Evolutionary conservation across 2,329 filamentous ascomycete species (phyloP).

Genomic region (Nothophoma quercina): DNA sequence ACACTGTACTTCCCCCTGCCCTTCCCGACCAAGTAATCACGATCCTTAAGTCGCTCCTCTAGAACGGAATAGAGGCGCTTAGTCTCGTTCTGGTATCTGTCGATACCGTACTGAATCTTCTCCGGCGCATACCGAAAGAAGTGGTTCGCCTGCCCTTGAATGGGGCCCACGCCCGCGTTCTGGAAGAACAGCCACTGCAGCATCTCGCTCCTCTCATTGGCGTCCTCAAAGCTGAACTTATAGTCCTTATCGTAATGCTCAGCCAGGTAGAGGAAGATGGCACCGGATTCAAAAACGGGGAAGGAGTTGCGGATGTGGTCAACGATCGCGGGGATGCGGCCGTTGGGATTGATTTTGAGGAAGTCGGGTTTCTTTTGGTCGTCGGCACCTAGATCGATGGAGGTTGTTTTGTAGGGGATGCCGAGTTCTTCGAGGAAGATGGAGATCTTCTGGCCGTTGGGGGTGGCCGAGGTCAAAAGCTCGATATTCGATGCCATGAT

Average conservation of each 20-base stretch:
- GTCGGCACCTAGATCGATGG: slow-evolving; percentile 71
- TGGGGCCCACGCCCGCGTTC: slow-evolving; percentile 78
- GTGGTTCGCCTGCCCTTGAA: slow-evolving; percentile 80
- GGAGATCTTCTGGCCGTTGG: slow-evolving; percentile 86
- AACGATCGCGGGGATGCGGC: slow-evolving; percentile 83
- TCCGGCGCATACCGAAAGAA: slow-evolving; percentile 82
- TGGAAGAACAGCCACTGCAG: slow-evolving; percentile 75
- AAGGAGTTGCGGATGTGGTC: slow-evolving; percentile 74
- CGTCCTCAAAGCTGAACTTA: slow-evolving; percentile 79
- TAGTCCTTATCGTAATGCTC: slow-evolving; percentile 80
- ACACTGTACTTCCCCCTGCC: slow-evolving; percentile 62
- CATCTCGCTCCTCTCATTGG: slow-evolving; percentile 77
- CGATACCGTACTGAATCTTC: slow-evolving; percentile 79
- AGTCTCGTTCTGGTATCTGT: slow-evolving; percentile 82
- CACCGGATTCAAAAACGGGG: slow-evolving; percentile 78
- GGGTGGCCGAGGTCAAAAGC: slow-evolving; percentile 81
- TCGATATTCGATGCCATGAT: slow-evolving; percentile 60
- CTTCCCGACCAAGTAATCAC: slow-evolving; percentile 66
- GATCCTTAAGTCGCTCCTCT: slow-evolving; percentile 68
- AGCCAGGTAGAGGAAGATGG: slow-evolving; percentile 81
- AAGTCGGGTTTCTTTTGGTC: slow-evolving; percentile 82
- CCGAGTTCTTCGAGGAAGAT: slow-evolving; percentile 83
- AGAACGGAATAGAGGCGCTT: slow-evolving; percentile 79
- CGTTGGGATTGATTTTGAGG: slow-evolving; percentile 86
- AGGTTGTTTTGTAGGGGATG: slow-evolving; percentile 29